These are phyloP conservation scores for Aspergillus viridinutans DNA, from an alignment of 2,329 filamentous ascomycete species.

Conservation along the genomic window DNA sequence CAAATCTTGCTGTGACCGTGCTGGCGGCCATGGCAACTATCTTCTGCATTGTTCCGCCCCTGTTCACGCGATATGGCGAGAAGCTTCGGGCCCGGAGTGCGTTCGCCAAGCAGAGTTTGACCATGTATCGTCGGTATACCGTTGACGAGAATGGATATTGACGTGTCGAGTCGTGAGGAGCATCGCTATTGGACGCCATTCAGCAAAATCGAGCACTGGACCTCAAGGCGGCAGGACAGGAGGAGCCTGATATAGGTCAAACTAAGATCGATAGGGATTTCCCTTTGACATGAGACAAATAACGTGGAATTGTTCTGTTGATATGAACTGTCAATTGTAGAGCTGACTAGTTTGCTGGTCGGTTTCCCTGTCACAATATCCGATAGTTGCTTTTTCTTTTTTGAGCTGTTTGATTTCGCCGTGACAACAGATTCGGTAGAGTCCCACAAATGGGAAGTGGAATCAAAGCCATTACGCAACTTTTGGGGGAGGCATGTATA, in stretches of 20 bases:
- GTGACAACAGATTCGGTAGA: not conserved
- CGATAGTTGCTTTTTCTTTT: not conserved
- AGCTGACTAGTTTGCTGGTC: not conserved
- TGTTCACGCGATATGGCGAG: conserved; percentile 33
- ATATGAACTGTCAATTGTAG: not conserved
- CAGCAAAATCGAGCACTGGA: not conserved
- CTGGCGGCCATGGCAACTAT: conserved; percentile 39
- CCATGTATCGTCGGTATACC: conserved; percentile 23
- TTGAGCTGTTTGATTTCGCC: not conserved
- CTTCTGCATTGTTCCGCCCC: conserved; percentile 32
- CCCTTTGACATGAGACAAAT: not conserved
- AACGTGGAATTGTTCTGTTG: not conserved
- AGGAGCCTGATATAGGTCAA: not conserved
- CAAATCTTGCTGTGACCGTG: conserved; percentile 34
- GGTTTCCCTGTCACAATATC: not conserved
- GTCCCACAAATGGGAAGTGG: not conserved
- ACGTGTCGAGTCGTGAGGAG: not conserved
- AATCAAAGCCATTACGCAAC: not conserved
- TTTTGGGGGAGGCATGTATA: not conserved
- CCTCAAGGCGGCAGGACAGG: not conserved
- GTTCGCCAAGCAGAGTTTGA: conserved; percentile 31
- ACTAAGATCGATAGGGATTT: not conserved
- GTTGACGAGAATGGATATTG: conserved; percentile 24
- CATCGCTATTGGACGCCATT: not conserved
- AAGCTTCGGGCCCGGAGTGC: conserved; percentile 29